Conservation (phyloP, 305 asterid genomes). For the Andrographis paniculata region DNA sequence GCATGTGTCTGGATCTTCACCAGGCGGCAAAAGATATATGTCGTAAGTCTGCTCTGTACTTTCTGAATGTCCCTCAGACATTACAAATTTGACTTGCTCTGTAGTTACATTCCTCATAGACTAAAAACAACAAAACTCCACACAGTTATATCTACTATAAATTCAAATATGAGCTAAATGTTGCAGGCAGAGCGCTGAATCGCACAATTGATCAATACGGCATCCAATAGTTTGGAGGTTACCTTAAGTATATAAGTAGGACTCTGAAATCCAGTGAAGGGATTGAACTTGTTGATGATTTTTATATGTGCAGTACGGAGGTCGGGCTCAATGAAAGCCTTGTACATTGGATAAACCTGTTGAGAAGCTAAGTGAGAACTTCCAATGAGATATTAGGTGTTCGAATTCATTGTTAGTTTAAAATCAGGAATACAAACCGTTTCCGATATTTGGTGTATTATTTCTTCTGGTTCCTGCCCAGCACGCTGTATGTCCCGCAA, state of each 20-base stretch:
- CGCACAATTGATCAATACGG: slow-evolving; percentile 7
- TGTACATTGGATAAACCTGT: slow-evolving; percentile 99
- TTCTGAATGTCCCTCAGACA: slow-evolving; percentile 64
- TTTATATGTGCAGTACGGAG: slow-evolving; percentile 90
- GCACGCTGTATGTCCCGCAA: slow-evolving; percentile 97
- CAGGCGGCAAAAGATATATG: slow-evolving; percentile 97
- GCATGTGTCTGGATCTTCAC: slow-evolving; percentile 98
- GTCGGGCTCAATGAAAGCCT: slow-evolving; percentile 98
- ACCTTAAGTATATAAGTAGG: slow-evolving; percentile 98
- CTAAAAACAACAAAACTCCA: slow-evolving; percentile 36
- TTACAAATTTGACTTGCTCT: slow-evolving; percentile 64
- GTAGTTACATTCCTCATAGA: slow-evolving; percentile 46
- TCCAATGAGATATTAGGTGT: slow-evolving; percentile 5
- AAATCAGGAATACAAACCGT: slow-evolving; percentile 51
- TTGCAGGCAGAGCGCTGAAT: slow-evolving; percentile 12
- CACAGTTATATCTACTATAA: slow-evolving; percentile 17
- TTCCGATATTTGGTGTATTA: slow-evolving; percentile 97
- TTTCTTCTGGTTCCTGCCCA: slow-evolving; percentile 98
- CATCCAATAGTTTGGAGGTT: slow-evolving; percentile 14
- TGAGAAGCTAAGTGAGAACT: slow-evolving; percentile 27
- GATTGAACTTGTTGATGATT: slow-evolving; percentile 91
- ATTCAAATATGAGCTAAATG: slow-evolving; percentile 4
- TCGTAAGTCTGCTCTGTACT: slow-evolving; percentile 79
- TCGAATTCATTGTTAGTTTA: slow-evolving; percentile 12
- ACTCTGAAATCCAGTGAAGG: slow-evolving; percentile 87